Evolutionary conservation across 2,329 filamentous ascomycete genomes (phyloP).

Genomic region (Verticillium nonalfalfae): DNA sequence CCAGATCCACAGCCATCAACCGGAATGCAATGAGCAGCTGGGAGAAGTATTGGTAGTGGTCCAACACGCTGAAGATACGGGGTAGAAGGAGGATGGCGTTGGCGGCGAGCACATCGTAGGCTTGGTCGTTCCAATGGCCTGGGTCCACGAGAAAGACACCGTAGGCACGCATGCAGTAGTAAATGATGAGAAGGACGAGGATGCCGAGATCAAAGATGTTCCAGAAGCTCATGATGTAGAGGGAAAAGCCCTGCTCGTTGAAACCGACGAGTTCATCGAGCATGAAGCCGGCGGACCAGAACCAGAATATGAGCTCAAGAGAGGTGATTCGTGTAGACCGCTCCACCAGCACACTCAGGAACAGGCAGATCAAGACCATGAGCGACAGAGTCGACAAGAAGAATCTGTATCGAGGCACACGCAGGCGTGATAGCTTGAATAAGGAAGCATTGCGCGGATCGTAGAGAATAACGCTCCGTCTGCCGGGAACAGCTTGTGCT

Average conservation of each 20-base stretch:
- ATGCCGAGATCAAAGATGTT: constrained; percentile 94
- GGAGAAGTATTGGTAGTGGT: constrained; percentile 94
- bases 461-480: constrained; percentile 79
- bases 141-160: constrained; percentile 77
- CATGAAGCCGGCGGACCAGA: constrained; percentile 97
- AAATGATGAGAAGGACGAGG: constrained; percentile 74
- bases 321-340: constrained; percentile 75
- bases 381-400: constrained; percentile 85
- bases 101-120: constrained; percentile 89
- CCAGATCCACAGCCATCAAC: constrained; percentile 85
- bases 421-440: constrained; percentile 83
- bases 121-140: constrained; percentile 70
- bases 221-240: constrained; percentile 98
- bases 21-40: constrained; percentile 90
- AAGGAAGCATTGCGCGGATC: constrained; percentile 84
- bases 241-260: constrained; percentile 91
- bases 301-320: constrained; percentile 88
- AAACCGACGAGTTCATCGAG: constrained; percentile 93
- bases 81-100: constrained; percentile 87
- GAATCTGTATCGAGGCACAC: constrained; percentile 87
- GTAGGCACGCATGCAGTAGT: constrained; percentile 85
- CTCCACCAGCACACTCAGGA: constrained; percentile 72
- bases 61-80: constrained; percentile 84
- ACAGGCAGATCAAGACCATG: constrained; percentile 76
- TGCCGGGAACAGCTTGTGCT: constrained; percentile 27